Percentiles rank a stretch among this genome's conserved stretches.
Conservation (phyloP, 768 basidiomycete genomes). For the Mycena alexandri region DNA sequence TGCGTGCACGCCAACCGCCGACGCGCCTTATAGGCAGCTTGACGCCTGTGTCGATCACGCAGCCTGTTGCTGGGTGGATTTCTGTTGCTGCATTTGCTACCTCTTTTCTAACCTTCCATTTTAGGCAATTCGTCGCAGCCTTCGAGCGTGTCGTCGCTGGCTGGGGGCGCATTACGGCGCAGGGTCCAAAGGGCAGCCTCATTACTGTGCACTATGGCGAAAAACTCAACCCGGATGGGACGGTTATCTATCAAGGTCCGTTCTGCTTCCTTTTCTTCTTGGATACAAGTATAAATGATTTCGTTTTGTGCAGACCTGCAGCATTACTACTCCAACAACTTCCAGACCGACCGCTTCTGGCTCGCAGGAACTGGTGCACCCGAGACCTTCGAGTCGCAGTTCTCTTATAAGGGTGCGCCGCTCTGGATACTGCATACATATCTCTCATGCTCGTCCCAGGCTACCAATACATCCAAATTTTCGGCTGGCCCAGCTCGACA, state of each 20-base stretch:
- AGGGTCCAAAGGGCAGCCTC: conserved; percentile 42
- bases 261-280: background rate
- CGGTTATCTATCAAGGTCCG: conserved; percentile 33
- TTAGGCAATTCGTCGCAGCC: conserved; percentile 41
- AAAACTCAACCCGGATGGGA: conserved; percentile 43
- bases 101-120: background rate
- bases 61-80: conserved; percentile 40
- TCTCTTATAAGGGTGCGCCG: conserved; percentile 45
- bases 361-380: conserved; percentile 42
- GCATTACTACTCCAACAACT: conserved; percentile 44
- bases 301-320: conserved; percentile 29
- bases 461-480: conserved; percentile 43
- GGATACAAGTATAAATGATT: background rate
- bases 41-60: conserved; percentile 41
- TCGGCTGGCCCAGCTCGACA: conserved; percentile 41
- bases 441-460: conserved; percentile 8
- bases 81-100: background rate
- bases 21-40: conserved; percentile 41
- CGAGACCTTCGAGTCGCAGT: conserved; percentile 42
- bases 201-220: conserved; percentile 48
- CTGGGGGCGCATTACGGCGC: conserved; percentile 44
- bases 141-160: conserved; percentile 47
- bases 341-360: conserved; percentile 45
- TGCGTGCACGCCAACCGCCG: conserved; percentile 42
- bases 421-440: too few relatives aligned